Conservation (phyloP, 2,329 filamentous ascomycete genomes). For the Aspergillus fumigatiaffinis region DNA sequence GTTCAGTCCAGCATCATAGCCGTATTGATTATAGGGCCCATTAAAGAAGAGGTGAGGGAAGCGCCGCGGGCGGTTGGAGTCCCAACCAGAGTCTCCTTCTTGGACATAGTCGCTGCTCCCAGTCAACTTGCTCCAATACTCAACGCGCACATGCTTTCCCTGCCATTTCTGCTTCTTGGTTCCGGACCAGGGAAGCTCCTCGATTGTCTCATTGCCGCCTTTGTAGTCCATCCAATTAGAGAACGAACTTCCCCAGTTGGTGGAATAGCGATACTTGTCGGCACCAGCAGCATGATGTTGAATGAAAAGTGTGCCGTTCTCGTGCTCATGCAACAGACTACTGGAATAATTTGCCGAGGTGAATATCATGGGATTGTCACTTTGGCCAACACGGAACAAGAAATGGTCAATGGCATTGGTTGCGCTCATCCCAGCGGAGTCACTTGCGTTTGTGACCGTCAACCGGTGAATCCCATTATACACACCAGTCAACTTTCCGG, state of each 20-base stretch:
- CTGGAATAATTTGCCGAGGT: slow-evolving; percentile 57
- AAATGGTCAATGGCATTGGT: slow-evolving; percentile 59
- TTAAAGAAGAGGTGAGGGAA: slow-evolving; percentile 63
- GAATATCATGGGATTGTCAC: slow-evolving; percentile 58
- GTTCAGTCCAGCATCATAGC: slow-evolving; percentile 57
- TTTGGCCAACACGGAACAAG: slow-evolving; percentile 56
- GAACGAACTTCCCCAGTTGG: slow-evolving; percentile 58
- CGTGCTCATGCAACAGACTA: slow-evolving; percentile 46
- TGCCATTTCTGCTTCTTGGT: slow-evolving; percentile 56
- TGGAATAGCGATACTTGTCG: slow-evolving; percentile 59
- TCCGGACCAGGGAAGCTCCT: slow-evolving; percentile 54
- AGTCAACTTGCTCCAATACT: slow-evolving; percentile 59
- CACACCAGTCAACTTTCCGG: slow-evolving; percentile 51
- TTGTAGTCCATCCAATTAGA: slow-evolving; percentile 56
- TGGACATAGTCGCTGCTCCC: slow-evolving; percentile 60
- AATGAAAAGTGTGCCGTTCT: slow-evolving; percentile 46
- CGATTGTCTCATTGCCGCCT: slow-evolving; percentile 49
- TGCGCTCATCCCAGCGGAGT: slow-evolving; percentile 36
- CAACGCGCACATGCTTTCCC: slow-evolving; percentile 59
- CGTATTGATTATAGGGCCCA: slow-evolving; percentile 61
- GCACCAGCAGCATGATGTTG: slow-evolving; percentile 60
- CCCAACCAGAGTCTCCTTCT: slow-evolving; percentile 52
- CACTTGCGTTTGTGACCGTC: slow-evolving; percentile 53
- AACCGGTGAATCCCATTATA: slow-evolving; percentile 59
- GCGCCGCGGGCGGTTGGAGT: slow-evolving; percentile 42